Conservation (phyloP, 2,329 filamentous ascomycete genomes). For the Catunica adiposa region DNA sequence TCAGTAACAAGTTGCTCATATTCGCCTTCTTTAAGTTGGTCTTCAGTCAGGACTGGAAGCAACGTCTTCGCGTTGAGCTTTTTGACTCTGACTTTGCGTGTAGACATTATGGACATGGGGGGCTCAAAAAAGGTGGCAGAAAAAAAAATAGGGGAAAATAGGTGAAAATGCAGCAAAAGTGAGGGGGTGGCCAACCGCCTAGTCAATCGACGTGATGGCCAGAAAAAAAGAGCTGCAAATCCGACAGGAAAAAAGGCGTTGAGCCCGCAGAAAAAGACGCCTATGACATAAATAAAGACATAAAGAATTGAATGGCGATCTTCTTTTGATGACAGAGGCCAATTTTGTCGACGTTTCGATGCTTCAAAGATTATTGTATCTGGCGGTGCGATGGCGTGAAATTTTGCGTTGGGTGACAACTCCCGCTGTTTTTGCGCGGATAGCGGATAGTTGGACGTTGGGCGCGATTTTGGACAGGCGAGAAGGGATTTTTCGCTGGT, state of each 20-base stretch:
- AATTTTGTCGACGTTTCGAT: not conserved
- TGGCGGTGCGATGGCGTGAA: conserved; percentile 5
- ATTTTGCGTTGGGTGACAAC: not conserved
- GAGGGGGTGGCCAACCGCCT: conserved; percentile 15
- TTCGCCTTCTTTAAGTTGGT: conserved; percentile 72
- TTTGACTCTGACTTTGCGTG: conserved; percentile 61
- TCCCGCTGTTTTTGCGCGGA: conserved; percentile 2
- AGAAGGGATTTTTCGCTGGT: not conserved
- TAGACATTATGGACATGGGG: conserved; percentile 35
- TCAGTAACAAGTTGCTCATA: conserved; percentile 75
- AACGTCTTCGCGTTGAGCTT: conserved; percentile 86
- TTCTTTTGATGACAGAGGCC: conserved; percentile 6
- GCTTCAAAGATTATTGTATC: not conserved
- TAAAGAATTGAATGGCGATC: conserved; percentile 8
- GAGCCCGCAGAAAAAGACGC: conserved; percentile 9
- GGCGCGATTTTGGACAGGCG: not conserved
- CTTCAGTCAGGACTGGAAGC: conserved; percentile 72
- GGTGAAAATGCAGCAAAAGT: conserved; percentile 19
- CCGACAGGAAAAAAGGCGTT: conserved; percentile 31
- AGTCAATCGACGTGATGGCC: conserved; percentile 15
- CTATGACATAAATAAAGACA: conserved; percentile 14
- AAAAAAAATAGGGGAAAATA: conserved; percentile 16
- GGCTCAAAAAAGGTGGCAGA: conserved; percentile 11
- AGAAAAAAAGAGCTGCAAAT: not conserved
- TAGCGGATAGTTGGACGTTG: not conserved